Conservation (phyloP, 148 eudicot genomes). For the Rhododendron vialii region DNA sequence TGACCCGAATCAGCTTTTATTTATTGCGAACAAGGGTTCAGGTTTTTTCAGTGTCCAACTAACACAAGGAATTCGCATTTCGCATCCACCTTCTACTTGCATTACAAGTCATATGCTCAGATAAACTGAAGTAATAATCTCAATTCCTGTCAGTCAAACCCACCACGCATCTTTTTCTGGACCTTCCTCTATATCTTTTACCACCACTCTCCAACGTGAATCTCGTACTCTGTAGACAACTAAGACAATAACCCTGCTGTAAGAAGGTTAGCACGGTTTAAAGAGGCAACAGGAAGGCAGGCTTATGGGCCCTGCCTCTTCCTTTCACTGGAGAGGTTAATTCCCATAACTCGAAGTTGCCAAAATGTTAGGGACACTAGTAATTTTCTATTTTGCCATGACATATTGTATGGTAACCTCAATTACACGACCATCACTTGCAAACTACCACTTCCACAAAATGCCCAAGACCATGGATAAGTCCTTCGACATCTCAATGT, state of each 20-base stretch:
- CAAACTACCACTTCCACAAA: slow-evolving; percentile 2
- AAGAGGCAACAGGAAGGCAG: not conserved
- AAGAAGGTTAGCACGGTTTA: not conserved
- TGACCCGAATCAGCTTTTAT: not conserved
- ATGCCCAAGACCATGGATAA: not conserved
- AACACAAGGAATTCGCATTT: not conserved
- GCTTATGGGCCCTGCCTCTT: not conserved
- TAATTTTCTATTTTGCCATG: not conserved
- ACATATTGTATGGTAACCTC: not conserved
- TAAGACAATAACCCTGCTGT: not conserved
- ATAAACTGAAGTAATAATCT: not conserved
- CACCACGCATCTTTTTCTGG: not conserved
- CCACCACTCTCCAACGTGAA: not conserved
- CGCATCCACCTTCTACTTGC: not conserved
- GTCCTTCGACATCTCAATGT: not conserved
- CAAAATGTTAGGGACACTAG: not conserved
- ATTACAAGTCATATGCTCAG: not conserved
- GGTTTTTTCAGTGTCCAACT: not conserved
- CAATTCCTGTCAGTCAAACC: not conserved
- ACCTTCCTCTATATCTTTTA: not conserved
- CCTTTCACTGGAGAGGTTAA: not conserved
- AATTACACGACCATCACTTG: not conserved
- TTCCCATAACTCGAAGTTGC: not conserved
- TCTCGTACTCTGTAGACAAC: not conserved
- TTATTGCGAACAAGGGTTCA: not conserved